Base-by-base conservation (phyloP, 768 basidiomycete species). In the Hydnomerulius pinastri region DNA sequence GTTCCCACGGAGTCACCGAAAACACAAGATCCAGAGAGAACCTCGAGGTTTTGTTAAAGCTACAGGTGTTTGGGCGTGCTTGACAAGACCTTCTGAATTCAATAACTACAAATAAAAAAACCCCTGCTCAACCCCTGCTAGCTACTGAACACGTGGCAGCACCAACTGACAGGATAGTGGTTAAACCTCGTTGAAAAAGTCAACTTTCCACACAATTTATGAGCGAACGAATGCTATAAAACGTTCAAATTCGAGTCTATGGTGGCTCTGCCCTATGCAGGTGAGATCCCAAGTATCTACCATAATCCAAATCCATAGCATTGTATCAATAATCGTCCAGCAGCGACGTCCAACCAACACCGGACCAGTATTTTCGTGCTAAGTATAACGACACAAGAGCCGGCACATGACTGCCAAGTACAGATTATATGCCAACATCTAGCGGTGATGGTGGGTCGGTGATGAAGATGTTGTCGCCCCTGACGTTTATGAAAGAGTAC, bases 401-500 rank as follows among this genome's bases (percentile, higher is more conserved):
- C 17, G 11, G 45, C 43, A 25, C 29, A 47, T 39, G 37, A 35
- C 21, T 18, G 9, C 28, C 8, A 43, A 49, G 23, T 44, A 36
- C 21, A 39, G 25, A 33, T 37, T 49, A 70, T 48, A 44, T 54
- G 40, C 61, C 52, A 13, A 54, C 39, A 7, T 36, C 35, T 6
- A 60, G 49, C 1, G 48, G 41, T 4, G 36, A 29, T 15, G 38
- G 38, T 1, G 64, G 57, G 43, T 69, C 68, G 4, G 53, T 43
- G 27, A 79, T 73, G 61, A 81, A 81, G 51, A 72, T 55, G 54
- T 79, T 81, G 51, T 66, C 56, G 46, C 80, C 80, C 43, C 74
- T 77, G 61, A 73, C 60, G 53, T 81, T 81, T 50, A 81, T 60
- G 70, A 81, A 81, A 9, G 80, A 81, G 56, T 80, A 81, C 77